phyloP scores from a whole-genome alignment of 306 rosid genomes.

The Gleditsia sinensis region DNA sequence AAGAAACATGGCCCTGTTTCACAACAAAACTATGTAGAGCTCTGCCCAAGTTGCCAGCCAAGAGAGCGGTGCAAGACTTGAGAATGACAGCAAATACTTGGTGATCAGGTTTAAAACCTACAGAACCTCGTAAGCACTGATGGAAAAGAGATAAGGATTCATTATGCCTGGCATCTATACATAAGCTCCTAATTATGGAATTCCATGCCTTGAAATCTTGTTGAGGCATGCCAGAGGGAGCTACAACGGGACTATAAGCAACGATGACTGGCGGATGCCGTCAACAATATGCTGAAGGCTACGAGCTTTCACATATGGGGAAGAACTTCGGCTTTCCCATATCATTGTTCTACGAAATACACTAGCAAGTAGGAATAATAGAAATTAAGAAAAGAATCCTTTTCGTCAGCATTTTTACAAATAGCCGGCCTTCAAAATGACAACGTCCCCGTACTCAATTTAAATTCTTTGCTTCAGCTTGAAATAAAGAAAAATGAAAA shows the following conservation, averaged over 20 bases:
- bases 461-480: not conserved
- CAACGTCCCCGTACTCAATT: not conserved
- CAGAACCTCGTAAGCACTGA: slow-evolving; percentile 36
- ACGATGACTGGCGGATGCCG: not conserved
- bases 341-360: not conserved
- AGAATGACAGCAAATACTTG: slow-evolving; percentile 56
- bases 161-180: slow-evolving; percentile 46
- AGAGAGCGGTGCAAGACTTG: slow-evolving; percentile 71
- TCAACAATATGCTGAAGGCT: not conserved
- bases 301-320: not conserved
- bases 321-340: not conserved
- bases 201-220: slow-evolving; percentile 50
- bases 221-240: slow-evolving; percentile 48
- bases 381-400: not conserved
- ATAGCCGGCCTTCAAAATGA: slow-evolving; percentile 29
- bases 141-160: slow-evolving; percentile 62
- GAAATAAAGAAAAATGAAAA: not conserved
- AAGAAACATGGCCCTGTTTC: slow-evolving; percentile 70
- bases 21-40: slow-evolving; percentile 62
- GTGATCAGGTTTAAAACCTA: slow-evolving; percentile 56
- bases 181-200: slow-evolving; percentile 44
- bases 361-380: not conserved
- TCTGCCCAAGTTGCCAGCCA: slow-evolving; percentile 57
- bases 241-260: not conserved
- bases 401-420: slow-evolving; percentile 40